Evolutionary conservation across 1,284 basidiomycete genomes (phyloP).

Genomic region (Trametes pubescens): DNA sequence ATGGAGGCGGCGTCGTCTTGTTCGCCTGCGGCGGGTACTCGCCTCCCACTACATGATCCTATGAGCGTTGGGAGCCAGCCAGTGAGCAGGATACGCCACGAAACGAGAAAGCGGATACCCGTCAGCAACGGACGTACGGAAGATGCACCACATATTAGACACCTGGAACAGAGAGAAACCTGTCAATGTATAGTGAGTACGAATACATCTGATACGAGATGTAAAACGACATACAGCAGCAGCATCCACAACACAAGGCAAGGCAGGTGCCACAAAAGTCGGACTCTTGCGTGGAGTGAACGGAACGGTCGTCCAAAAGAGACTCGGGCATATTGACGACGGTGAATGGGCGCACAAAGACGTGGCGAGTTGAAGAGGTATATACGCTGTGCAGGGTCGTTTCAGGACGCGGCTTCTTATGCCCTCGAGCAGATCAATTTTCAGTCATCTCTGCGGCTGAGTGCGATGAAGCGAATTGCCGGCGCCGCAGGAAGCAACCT

Average conservation of each 20-base stretch:
- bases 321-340: background rate
- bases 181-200: background rate
- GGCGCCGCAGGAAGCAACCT: too few relatives aligned
- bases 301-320: background rate
- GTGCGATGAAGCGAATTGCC: too few relatives aligned
- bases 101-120: too few relatives aligned
- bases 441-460: background rate
- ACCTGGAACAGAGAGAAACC: slow-evolving; percentile 7
- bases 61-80: background rate
- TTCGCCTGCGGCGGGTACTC: background rate
- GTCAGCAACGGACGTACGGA: background rate
- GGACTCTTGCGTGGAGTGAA: slow-evolving; percentile 6
- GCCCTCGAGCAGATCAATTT: background rate
- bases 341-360: background rate
- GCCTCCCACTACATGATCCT: background rate
- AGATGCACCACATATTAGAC: slow-evolving; percentile 6
- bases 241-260: slow-evolving; percentile 20
- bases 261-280: slow-evolving; percentile 15
- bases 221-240: slow-evolving; percentile 9
- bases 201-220: background rate
- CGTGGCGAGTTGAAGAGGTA: background rate
- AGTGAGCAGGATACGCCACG: too few relatives aligned
- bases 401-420: background rate
- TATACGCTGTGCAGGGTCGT: background rate
- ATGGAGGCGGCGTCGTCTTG: background rate